Base-by-base conservation (phyloP, 495 filamentous ascomycete species). In the Letharia columbiana region DNA sequence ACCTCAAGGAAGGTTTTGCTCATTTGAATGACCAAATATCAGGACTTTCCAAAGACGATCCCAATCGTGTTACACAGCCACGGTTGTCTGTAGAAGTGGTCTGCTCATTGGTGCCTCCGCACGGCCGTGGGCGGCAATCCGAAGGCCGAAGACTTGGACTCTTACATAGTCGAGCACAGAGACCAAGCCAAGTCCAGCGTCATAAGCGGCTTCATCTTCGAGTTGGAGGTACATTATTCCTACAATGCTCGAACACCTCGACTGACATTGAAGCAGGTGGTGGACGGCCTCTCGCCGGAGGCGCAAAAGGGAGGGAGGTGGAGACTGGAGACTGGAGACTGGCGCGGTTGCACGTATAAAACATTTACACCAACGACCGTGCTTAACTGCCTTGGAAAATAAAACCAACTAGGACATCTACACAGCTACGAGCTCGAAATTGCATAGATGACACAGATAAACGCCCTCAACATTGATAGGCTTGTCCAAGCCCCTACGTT, bases 281-380 rank as follows among this genome's bases (percentile, higher is more conserved):
- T 47, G 54, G 47, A 65, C 63, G 64, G 64, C 56, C 31, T 50
- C 57, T 66, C 64, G 64, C 64, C 64, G 59, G 28, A 12, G 64
- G 64, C 64, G 64, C 59, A 40, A 37, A 52, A 42, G 64, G 64
- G 64, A 66, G 64, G 64, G 57, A 61, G 64, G 64, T 40, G 64
- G 64, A 66, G 64, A 41, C 59, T 61, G 64, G 64, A 66, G 23
- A 28, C 23, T 40, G 64, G 64, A 66, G 64, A 41, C 59, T 61
- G 64, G 64, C 61, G 64, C 57, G 47, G 57, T 61, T 54, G 58
- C 49, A 49, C 63, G 28, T 58, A 47, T 49, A 60, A 20, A 8
- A 60, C 35, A 60, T 23, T 15, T 11, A 50, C 41, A 50, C n/a
- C 40, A 20, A 20, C 15, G 6, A 52, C 37, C 23, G 54, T 60